phyloP scores from a whole-genome alignment of 352 stramenopile species.

The Phytophthora sp. region DNA sequence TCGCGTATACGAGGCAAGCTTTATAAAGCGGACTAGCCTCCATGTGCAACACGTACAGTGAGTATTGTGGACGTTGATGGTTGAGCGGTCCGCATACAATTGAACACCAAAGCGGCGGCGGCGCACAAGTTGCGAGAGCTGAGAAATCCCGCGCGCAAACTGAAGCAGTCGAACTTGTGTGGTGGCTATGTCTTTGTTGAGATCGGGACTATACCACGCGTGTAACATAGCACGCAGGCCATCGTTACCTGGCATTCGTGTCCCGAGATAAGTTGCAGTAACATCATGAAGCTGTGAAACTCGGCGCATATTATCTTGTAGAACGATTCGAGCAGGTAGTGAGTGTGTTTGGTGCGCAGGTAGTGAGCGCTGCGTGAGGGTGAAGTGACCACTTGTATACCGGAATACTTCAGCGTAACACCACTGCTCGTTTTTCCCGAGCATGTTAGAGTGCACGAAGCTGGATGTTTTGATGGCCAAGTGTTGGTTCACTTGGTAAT shows the following conservation, averaged over 20 bases:
- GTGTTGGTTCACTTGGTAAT: background rate
- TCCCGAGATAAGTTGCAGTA: slow-evolving; percentile 17
- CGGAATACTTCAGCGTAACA: slow-evolving; percentile 29
- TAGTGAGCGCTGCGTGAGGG: slow-evolving; percentile 16
- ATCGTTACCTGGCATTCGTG: background rate
- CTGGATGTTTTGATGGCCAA: slow-evolving; percentile 29
- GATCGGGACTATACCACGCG: background rate
- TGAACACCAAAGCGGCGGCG: background rate
- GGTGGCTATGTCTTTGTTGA: background rate
- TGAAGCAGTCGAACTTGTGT: background rate
- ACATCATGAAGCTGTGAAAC: slow-evolving; percentile 23
- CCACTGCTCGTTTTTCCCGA: slow-evolving; percentile 32
- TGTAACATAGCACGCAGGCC: slow-evolving; percentile 17
- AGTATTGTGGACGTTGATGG: background rate
- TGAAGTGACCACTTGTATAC: slow-evolving; percentile 7
- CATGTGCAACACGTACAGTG: background rate
- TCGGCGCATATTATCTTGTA: background rate
- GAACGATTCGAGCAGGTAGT: background rate
- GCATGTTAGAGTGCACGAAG: slow-evolving; percentile 7
- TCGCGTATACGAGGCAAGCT: slow-evolving; percentile 11
- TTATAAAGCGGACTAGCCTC: no score
- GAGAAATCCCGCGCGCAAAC: background rate
- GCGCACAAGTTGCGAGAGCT: background rate
- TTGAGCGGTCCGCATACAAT: background rate
- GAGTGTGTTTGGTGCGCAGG: background rate